Evolutionary conservation across 345 rosid genomes (phyloP).

Genomic region (Passiflora organensis): DNA sequence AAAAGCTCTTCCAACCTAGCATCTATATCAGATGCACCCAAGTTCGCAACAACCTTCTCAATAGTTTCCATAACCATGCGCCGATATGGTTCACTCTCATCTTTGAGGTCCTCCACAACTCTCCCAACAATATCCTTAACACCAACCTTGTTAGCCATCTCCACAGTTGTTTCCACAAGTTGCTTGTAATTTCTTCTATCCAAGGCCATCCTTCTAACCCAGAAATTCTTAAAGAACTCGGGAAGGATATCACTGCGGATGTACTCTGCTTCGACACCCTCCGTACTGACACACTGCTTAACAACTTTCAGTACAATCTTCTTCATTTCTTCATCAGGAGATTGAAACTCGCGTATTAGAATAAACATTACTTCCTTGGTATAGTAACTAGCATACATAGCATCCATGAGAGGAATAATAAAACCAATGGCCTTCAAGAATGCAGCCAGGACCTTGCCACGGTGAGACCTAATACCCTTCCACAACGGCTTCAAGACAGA

Average conservation of each 20-base stretch:
- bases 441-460: constrained; percentile 99
- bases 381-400: constrained; percentile 87
- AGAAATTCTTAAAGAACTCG: constrained; percentile 82
- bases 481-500: constrained; percentile 95
- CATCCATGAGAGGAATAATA: constrained; percentile 97
- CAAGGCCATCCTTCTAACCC: constrained; percentile 97
- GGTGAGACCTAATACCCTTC: constrained; percentile 98
- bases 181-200: constrained; percentile 92
- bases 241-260: constrained; percentile 89
- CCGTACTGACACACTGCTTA: constrained; percentile 97
- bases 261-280: constrained; percentile 93
- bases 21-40: constrained; percentile 95
- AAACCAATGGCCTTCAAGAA: constrained; percentile 99
- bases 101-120: constrained; percentile 91
- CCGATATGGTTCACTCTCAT: constrained; percentile 87
- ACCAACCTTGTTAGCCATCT: constrained; percentile 96
- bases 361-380: constrained; percentile 95
- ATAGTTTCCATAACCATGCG: constrained; percentile 99
- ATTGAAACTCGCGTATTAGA: constrained; percentile 96
- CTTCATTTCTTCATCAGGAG: constrained; percentile 99
- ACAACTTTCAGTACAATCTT: constrained; percentile 96
- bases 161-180: constrained; percentile 95
- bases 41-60: constrained; percentile 90
- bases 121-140: constrained; percentile 89
- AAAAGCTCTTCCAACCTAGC: constrained; percentile 89